A percentile compares a stretch with the other conserved stretches of the same genome.
Evolutionary conservation across 345 rosid genomes (phyloP).

Genomic region (Atalantia buxifolia): DNA sequence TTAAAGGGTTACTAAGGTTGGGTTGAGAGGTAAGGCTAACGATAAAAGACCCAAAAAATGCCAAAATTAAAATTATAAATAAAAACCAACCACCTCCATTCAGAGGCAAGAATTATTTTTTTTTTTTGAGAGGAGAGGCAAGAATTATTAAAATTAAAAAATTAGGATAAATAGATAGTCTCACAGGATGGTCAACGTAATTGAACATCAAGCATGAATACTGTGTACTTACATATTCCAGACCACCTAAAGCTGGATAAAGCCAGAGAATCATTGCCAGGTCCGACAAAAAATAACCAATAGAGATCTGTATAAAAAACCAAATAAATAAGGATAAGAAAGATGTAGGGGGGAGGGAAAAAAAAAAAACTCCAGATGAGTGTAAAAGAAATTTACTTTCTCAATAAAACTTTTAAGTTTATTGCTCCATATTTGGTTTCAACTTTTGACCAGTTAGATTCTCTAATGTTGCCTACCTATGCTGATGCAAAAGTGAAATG

Average conservation of each 20-base stretch:
- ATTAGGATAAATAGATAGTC: not conserved
- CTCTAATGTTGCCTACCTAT: not conserved
- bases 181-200: not conserved
- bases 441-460: not conserved
- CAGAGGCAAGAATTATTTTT: not conserved
- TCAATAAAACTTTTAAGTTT: not conserved
- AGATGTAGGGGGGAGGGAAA: not conserved
- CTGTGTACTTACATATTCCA: constrained; percentile 65
- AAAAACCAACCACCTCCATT: not conserved
- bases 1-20: not conserved
- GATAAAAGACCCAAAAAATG: too few species aligned
- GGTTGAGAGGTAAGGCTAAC: not conserved
- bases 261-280: constrained; percentile 71
- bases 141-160: not conserved
- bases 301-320: constrained; percentile 47
- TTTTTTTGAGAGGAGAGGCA: too few species aligned
- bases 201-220: not conserved
- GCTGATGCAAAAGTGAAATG: not conserved
- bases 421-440: not conserved
- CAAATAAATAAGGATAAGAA: constrained; percentile 1
- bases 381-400: not conserved
- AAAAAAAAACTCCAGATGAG: not conserved
- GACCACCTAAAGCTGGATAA: constrained; percentile 74
- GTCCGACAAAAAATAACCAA: constrained; percentile 81
- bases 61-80: too few species aligned